Base-by-base conservation (phyloP, 495 filamentous ascomycete genomes). In the Echria macrotheca region DNA sequence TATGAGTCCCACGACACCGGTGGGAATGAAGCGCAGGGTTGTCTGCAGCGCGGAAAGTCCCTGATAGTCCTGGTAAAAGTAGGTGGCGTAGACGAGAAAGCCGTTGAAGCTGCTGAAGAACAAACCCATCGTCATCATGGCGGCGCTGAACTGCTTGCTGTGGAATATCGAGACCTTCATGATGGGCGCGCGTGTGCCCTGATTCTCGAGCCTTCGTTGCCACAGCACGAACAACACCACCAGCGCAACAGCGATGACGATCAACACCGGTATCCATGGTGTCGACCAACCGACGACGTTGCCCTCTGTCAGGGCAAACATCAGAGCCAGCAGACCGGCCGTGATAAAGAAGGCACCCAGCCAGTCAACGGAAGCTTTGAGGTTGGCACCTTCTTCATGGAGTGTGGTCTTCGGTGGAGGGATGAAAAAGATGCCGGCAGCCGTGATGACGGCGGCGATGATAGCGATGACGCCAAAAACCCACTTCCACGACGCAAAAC, bases 241-340 rank as follows among this genome's bases (percentile, higher is more conserved):
- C 4, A 87, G 59, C 8, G 81, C 43, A 21, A 85, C 32, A 1
- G 83, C 80, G 10, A 85, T 64, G 17, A 82, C 73, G 31, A 90
- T 78, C 4, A 89, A 62, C 6, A 73, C 75, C 25, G 80, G 69
- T 1, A 88, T 74, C 68, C 84, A 88, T 3, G 80, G 75, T 0
- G 79, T 83, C 15, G 59, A 60, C 85, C 85, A 89, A 5, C 85
- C 84, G 24, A 84, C 69, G 0, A 80, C 73, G 47, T 81, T 82
- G 12, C 81, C 81, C 56, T 83, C 75, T 5, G 80, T 80, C 19
- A 83, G 57, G n/a, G 77, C 76, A 44, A 82, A 81, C n/a, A 83
- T 60, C 2, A 84, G 71, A 1, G 73, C 72, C 8, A 83, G 61
- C 8, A 87, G 77, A 5, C 84, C 82, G 22, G 65, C 67, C 8